A percentile compares a stretch with the other conserved stretches of the same genome.
phyloP scores from a whole-genome alignment of 495 filamentous ascomycete genomes.

The Tuber calosporum region DNA sequence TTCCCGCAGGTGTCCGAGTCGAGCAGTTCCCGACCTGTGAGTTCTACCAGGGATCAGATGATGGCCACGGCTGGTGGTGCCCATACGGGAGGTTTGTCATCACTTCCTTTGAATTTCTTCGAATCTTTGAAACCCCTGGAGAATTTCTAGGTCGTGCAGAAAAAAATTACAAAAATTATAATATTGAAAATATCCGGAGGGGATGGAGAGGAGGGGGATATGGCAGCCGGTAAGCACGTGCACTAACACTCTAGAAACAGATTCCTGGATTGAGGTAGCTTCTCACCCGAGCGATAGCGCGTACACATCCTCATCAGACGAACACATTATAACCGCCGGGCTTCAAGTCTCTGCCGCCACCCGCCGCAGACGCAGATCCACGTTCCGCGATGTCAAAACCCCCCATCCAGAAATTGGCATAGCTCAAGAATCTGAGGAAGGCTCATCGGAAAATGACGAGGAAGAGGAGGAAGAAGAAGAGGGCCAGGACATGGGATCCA shows the following conservation, averaged over 20 bases:
- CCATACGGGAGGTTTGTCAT: constrained; percentile 32
- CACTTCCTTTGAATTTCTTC: background rate
- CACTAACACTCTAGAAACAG: constrained; percentile 47
- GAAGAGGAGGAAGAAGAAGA: constrained; percentile 26
- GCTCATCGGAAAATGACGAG: constrained; percentile 18
- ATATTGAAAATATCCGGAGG: background rate
- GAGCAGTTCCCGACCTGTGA: constrained; percentile 16
- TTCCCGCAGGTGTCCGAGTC: constrained; percentile 19
- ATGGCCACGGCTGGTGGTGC: constrained; percentile 9
- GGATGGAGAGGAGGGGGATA: background rate
- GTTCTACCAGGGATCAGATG: constrained; percentile 13
- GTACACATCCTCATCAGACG: constrained; percentile 74
- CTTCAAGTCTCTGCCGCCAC: constrained; percentile 55
- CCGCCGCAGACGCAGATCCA: constrained; percentile 32
- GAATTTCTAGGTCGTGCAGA: background rate
- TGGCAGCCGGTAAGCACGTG: background rate
- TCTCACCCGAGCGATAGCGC: constrained; percentile 88
- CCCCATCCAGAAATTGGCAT: background rate
- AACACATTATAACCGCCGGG: constrained; percentile 82
- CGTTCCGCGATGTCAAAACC: constrained; percentile 14
- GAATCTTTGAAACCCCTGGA: background rate
- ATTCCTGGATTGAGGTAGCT: constrained; percentile 93
- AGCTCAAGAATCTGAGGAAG: constrained; percentile 32
- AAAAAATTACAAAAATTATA: background rate
- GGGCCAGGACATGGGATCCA: constrained; percentile 33